phyloP scores from a whole-genome alignment of 257 asterid species.

The Thymus mandschuricus region DNA sequence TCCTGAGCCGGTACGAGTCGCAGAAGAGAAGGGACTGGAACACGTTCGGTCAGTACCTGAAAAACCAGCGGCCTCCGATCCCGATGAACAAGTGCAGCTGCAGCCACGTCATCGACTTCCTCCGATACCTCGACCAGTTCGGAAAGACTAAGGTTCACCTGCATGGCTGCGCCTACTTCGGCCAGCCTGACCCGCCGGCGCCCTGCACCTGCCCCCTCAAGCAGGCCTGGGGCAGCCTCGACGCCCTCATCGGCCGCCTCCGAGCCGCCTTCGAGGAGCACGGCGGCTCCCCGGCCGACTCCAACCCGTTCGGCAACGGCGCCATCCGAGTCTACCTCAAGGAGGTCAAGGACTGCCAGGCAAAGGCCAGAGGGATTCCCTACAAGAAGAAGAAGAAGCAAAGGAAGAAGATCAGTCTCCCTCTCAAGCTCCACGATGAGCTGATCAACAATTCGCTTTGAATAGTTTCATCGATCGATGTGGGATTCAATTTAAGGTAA shows the following conservation, averaged over 20 bases:
- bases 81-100: slow-evolving; percentile 38
- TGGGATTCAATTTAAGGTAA: not conserved
- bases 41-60: slow-evolving; percentile 51
- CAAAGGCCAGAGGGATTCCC: slow-evolving; percentile 49
- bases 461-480: too few species aligned
- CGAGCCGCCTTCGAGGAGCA: slow-evolving; percentile 60
- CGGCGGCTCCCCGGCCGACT: slow-evolving; percentile 41
- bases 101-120: slow-evolving; percentile 50
- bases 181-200: slow-evolving; percentile 55
- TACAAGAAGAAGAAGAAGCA: slow-evolving; percentile 50
- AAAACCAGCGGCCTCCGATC: slow-evolving; percentile 48
- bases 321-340: slow-evolving; percentile 42
- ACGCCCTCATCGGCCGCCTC: slow-evolving; percentile 50
- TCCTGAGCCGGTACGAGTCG: slow-evolving; percentile 54
- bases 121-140: slow-evolving; percentile 55
- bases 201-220: slow-evolving; percentile 52
- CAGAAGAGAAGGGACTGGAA: slow-evolving; percentile 55
- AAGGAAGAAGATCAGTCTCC: slow-evolving; percentile 21
- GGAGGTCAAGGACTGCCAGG: slow-evolving; percentile 53
- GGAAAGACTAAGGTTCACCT: slow-evolving; percentile 57
- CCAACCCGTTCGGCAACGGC: slow-evolving; percentile 51
- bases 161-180: slow-evolving; percentile 52
- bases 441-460: slow-evolving; percentile 3
- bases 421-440: slow-evolving; percentile 25
- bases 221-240: slow-evolving; percentile 64